Evolutionary conservation across 1,284 basidiomycete genomes (phyloP).

Genomic region (Rhodotorula sp.): DNA sequence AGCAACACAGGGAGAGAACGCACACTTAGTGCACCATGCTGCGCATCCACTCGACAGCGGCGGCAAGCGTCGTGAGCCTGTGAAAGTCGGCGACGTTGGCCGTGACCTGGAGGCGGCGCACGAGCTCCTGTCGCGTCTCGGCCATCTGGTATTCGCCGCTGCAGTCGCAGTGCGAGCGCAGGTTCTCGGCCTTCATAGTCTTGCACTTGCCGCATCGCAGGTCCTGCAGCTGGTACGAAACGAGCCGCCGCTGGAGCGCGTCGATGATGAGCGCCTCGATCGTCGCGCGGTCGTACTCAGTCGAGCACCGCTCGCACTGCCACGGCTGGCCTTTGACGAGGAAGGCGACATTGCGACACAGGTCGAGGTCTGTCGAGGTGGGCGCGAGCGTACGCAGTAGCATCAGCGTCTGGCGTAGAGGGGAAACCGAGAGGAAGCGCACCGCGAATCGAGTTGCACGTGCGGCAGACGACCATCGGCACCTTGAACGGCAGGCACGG

Average conservation of each 20-base stretch:
- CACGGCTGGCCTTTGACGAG: conserved; percentile 53
- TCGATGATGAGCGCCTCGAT: conserved; percentile 87
- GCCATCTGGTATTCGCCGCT: conserved; percentile 78
- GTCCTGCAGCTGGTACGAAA: conserved; percentile 84
- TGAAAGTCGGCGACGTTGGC: conserved; percentile 44
- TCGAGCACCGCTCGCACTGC: conserved; percentile 64
- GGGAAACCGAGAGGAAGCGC: background rate
- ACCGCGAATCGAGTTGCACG: conserved; percentile 78
- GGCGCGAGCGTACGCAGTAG: background rate
- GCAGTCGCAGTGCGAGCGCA: conserved; percentile 82
- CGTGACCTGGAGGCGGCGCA: conserved; percentile 37
- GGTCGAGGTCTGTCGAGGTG: conserved; percentile 64
- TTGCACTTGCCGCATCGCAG: conserved; percentile 76
- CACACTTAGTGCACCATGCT: conserved; percentile 12
- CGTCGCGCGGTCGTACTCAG: conserved; percentile 78
- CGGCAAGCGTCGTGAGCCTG: conserved; percentile 30
- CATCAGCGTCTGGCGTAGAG: background rate
- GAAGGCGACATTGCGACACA: conserved; percentile 89
- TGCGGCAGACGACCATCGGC: conserved; percentile 82
- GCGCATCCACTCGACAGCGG: conserved; percentile 26
- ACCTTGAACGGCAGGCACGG: conserved; percentile 90
- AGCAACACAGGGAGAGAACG: background rate
- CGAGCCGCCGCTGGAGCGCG: conserved; percentile 69
- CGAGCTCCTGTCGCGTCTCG: conserved; percentile 38
- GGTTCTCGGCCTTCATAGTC: conserved; percentile 81